Conservation (phyloP, 2,329 filamentous ascomycete species). For the Cladosporium sphaerospermum region DNA sequence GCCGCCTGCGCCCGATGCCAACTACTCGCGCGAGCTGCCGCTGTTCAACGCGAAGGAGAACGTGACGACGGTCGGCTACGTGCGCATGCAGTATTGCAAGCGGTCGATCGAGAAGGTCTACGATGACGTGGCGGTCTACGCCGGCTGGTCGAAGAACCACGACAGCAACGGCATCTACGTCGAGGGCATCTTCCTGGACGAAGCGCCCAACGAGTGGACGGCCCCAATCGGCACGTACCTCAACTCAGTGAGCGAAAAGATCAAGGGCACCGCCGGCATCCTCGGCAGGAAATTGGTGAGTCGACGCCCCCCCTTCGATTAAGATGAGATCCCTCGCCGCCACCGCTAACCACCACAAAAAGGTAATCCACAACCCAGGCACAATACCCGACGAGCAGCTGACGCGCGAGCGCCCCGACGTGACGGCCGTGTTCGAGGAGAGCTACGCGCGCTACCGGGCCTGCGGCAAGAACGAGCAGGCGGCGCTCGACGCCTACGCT, state of each 20-base stretch:
- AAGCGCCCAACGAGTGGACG: conserved; percentile 16
- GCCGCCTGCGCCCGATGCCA: conserved; percentile 17
- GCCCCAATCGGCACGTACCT: conserved; percentile 14
- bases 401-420: conserved; percentile 11
- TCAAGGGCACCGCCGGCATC: conserved; percentile 5
- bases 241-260: conserved; percentile 12
- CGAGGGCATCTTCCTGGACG: conserved; percentile 25
- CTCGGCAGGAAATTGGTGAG: conserved; percentile 7
- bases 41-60: conserved; percentile 23
- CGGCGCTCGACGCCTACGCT: conserved; percentile 7
- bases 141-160: conserved; percentile 19
- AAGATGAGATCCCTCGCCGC: background rate
- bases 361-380: conserved; percentile 19
- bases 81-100: conserved; percentile 21
- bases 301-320: background rate
- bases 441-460: conserved; percentile 10
- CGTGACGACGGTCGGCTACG: conserved; percentile 24
- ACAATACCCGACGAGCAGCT: conserved; percentile 15
- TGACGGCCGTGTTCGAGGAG: conserved; percentile 17
- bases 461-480: conserved; percentile 8
- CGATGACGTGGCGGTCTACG: conserved; percentile 22
- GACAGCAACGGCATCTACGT: conserved; percentile 17
- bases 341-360: background rate
- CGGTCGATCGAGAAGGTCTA: conserved; percentile 16
- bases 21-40: conserved; percentile 22